phyloP scores from a whole-genome alignment of 176 grass and related monocot species.

The Rhynchospora breviuscula region DNA sequence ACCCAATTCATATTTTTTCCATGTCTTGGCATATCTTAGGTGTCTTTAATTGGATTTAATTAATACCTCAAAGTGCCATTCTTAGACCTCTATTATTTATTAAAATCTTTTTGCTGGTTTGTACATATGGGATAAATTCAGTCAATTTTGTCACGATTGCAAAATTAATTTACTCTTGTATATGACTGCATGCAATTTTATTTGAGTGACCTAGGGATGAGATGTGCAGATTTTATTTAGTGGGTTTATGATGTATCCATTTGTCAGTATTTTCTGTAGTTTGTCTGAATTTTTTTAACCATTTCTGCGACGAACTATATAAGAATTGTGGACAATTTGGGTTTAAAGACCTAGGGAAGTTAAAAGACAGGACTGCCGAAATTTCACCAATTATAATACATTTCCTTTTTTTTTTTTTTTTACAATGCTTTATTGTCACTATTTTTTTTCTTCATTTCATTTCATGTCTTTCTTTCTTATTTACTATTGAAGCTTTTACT shows the following conservation, averaged over 20 bases:
- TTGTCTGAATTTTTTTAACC: neutral
- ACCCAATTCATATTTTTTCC: neutral
- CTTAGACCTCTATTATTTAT: neutral
- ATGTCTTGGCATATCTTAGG: neutral
- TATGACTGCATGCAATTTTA: neutral
- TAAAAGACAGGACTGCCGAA: neutral
- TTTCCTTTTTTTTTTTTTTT: neutral
- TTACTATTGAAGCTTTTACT: neutral
- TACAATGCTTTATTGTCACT: neutral
- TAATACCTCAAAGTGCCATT: no score
- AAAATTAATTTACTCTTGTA: neutral
- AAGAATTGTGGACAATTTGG: neutral
- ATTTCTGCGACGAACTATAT: neutral
- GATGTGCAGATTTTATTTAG: neutral
- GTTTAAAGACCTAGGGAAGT: neutral
- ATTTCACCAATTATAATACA: neutral
- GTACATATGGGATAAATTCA: neutral
- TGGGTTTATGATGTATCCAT: neutral
- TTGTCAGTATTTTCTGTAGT: no score
- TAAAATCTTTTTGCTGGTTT: neutral
- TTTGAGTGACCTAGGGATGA: neutral
- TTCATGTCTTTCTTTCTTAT: neutral
- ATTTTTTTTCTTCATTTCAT: neutral
- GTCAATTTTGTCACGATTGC: neutral
- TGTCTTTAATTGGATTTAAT: neutral